Evolutionary conservation across 441 rosid species (phyloP).

Genomic region (Erysimum cheiri): DNA sequence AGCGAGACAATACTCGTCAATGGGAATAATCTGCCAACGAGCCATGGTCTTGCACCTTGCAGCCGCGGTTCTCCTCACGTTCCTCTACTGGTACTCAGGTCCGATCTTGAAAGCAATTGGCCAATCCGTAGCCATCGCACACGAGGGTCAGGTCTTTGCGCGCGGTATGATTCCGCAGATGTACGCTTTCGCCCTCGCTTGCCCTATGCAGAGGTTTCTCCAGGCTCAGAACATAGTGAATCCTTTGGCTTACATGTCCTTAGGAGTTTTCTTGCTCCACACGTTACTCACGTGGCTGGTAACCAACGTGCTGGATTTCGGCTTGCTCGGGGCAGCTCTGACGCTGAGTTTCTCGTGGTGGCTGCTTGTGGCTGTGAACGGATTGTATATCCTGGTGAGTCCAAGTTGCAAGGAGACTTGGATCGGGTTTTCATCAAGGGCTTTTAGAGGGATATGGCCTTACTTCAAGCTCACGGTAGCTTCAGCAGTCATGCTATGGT

Average conservation of each 20-base stretch:
- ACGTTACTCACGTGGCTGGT: slow-evolving; percentile 69
- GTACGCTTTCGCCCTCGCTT: slow-evolving; percentile 78
- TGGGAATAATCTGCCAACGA: slow-evolving; percentile 89
- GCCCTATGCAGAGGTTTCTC: slow-evolving; percentile 92
- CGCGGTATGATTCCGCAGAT: slow-evolving; percentile 84
- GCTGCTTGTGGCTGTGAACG: slow-evolving; percentile 61
- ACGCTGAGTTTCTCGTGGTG: slow-evolving; percentile 88
- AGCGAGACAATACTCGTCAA: slow-evolving; percentile 67
- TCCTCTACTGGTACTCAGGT: slow-evolving; percentile 83
- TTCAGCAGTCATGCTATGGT: slow-evolving; percentile 95
- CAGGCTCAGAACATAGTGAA: slow-evolving; percentile 97
- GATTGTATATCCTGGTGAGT: slow-evolving; percentile 69
- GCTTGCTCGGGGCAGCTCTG: slow-evolving; percentile 82
- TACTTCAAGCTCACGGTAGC: slow-evolving; percentile 87
- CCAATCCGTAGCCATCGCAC: slow-evolving; percentile 65
- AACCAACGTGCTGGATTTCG: slow-evolving; percentile 60
- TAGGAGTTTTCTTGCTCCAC: slow-evolving; percentile 78
- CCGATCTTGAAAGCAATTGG: slow-evolving; percentile 62
- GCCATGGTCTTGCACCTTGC: slow-evolving; percentile 81
- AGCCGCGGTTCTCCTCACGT: slow-evolving; percentile 74
- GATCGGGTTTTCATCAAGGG: slow-evolving; percentile 70
- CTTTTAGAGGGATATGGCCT: slow-evolving; percentile 92
- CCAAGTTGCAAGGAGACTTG: slow-evolving; percentile 82
- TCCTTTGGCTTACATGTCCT: slow-evolving; percentile 83
- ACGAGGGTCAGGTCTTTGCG: slow-evolving; percentile 74